Evolutionary conservation across 257 asterid genomes (phyloP).

Genomic region (Thymus quinquecostatus): DNA sequence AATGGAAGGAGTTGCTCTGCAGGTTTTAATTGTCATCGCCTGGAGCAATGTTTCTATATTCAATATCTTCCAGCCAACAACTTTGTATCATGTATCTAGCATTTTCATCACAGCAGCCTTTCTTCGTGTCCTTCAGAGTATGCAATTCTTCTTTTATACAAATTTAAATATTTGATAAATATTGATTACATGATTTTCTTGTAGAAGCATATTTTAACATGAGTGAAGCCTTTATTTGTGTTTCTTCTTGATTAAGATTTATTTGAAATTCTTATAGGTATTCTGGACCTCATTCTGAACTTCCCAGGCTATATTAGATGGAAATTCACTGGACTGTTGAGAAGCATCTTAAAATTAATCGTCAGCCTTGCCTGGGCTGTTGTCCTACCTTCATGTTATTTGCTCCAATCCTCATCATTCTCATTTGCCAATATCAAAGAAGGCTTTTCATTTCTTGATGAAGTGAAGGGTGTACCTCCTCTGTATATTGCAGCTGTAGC

Average conservation of each 20-base stretch:
- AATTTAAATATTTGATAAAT: neutral
- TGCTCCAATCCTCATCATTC: slow-evolving; percentile 55
- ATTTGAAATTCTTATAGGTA: slow-evolving; percentile 54
- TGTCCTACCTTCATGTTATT: slow-evolving; percentile 73
- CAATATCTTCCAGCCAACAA: slow-evolving; percentile 61
- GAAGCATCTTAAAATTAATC: slow-evolving; percentile 76
- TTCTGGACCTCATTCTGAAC: slow-evolving; percentile 81
- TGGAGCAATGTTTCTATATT: slow-evolving; percentile 72
- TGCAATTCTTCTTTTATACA: slow-evolving; percentile 31
- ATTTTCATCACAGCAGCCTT: slow-evolving; percentile 89
- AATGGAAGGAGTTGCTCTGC: slow-evolving; percentile 39
- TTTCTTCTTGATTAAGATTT: slow-evolving; percentile 27
- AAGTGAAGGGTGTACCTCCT: slow-evolving; percentile 84
- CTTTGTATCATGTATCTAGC: slow-evolving; percentile 68
- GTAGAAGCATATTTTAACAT: slow-evolving; percentile 18
- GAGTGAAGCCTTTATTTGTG: slow-evolving; percentile 15
- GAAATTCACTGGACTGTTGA: slow-evolving; percentile 72
- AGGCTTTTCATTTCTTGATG: slow-evolving; percentile 64
- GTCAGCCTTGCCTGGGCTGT: slow-evolving; percentile 86
- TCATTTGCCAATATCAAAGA: slow-evolving; percentile 44
- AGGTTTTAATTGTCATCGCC: slow-evolving; percentile 78
- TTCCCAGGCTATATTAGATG: slow-evolving; percentile 94
- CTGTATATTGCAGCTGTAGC: slow-evolving; percentile 77
- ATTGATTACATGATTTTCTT: slow-evolving; percentile 1
- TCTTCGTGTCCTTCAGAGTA: slow-evolving; percentile 94